Evolutionary conservation across 148 eudicot genomes (phyloP), one percentile per base, ranked within the genome.

Genomic region (Bassia scoparia): DNA sequence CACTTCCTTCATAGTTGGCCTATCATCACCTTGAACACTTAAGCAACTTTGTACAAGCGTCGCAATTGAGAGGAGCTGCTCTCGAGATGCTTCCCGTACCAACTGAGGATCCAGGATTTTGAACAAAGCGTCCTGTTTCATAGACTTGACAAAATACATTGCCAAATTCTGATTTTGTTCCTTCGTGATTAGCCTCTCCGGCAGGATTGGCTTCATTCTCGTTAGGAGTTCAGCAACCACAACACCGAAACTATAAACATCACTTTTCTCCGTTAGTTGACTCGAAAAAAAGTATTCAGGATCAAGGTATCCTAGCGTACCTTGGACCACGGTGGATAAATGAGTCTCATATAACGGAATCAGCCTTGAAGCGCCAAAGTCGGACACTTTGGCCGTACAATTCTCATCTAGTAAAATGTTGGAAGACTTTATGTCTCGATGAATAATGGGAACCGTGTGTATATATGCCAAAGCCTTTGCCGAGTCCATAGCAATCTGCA

Each of bases 281-380:
- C 83, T 68, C 0, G 80, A 37, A 4, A 68, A 53, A 23, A 81
- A 72, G 54, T 77, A 81, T 26, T 81, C 77, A 0, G 83, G 80
- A 55, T 81, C 83, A 20, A 81, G 71, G 33, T 77, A 81, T 0
- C 80, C 83, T 16, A 76, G 14, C 54, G 72, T 69, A 7, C 72
- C 60, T 52, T 69, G 72, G 4, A 52, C 72, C 44, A 69, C 11
- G 0, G 72, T 69, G 29, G 59, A 50, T n/a, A 50, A 20, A 52
- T 69, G 72, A 12, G 72, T 68, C 1, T 50, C 17, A 20, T 69
- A 7, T 6, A 69, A 13, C 2, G 61, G 72, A 30, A 69, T 52
- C 71, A 52, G 13, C 44, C 72, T 69, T 7, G 72, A 69, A 9
- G 61, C 72, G 29, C 72, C 72, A 52, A 69, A 69, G 14, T 69